Percentiles rank a stretch among this genome's conserved stretches.
Evolutionary conservation across 1,139 yeast genomes (phyloP).

Genomic region (Debaryomyces fabryi): DNA sequence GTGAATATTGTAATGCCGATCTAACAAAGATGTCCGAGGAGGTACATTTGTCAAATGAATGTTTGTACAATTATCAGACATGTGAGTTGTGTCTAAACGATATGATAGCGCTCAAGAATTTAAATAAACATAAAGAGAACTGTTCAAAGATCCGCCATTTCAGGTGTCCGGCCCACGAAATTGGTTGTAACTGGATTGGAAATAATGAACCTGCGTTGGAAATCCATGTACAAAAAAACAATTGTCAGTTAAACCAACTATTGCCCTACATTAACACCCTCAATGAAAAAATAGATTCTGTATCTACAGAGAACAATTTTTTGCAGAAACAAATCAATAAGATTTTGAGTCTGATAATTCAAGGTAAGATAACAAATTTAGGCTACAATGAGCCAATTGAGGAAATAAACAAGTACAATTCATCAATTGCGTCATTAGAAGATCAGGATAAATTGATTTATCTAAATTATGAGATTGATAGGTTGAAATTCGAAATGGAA

Average conservation of each 20-base stretch:
- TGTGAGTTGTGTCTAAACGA: slow-evolving; percentile 47
- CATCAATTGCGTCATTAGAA: slow-evolving; percentile 4
- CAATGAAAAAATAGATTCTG: slow-evolving; percentile 20
- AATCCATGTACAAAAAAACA: slow-evolving; percentile 35
- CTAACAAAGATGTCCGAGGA: slow-evolving; percentile 35
- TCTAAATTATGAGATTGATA: slow-evolving; percentile 41
- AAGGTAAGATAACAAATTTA: slow-evolving; percentile 54
- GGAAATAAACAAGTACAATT: slow-evolving; percentile 38
- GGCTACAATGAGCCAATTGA: slow-evolving; percentile 53
- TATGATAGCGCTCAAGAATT: slow-evolving; percentile 38
- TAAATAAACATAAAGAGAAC: slow-evolving; percentile 38
- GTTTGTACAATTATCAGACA: slow-evolving; percentile 41
- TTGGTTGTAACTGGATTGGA: slow-evolving; percentile 48
- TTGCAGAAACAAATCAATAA: slow-evolving; percentile 48
- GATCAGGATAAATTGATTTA: slow-evolving; percentile 38
- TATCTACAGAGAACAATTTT: slow-evolving; percentile 30
- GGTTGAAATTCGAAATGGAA: slow-evolving; percentile 46
- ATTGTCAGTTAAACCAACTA: slow-evolving; percentile 37
- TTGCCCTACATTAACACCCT: slow-evolving; percentile 32
- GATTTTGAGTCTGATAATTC: slow-evolving; percentile 50
- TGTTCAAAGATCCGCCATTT: slow-evolving; percentile 37
- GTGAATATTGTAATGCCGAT: slow-evolving; percentile 41
- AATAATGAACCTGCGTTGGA: slow-evolving; percentile 42
- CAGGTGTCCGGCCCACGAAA: slow-evolving; percentile 43
- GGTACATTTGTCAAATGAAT: slow-evolving; percentile 41